Evolutionary conservation across 108 stramenopile genomes (phyloP), one percentile per base, ranked within the genome.

Genomic region (Skeletonema menzelii): DNA sequence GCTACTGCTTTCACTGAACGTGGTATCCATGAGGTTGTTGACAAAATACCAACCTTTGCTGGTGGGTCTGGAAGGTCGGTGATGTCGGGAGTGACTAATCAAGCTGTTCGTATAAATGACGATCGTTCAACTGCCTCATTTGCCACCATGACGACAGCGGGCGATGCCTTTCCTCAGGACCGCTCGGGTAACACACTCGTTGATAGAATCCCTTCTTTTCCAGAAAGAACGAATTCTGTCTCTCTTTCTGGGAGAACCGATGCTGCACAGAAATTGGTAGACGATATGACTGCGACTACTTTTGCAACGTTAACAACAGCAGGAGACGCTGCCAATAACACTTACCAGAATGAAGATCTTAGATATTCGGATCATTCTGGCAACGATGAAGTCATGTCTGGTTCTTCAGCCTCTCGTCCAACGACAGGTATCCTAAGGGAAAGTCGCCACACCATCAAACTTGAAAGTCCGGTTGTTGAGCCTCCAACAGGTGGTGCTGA

Each of bases 11-110:
- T 28, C 44, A 20, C 28, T 31, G 70, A 70, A 67, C 66, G 78
- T n/a, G 70, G 78, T 8, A 79, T 79, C 19, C 56, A 79, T 28
- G 59, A 79, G 40, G 56, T 79, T 42, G 78, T 79, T 2, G 78
- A 79, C 63, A 70, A 59, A 12, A 58, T 79, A 64, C 78, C 78
- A 10, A 79, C 67, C 17, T 79, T 72, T 62, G 71, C 78, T 34
- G 78, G 78, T n/a, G 78, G 78, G 8, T 59, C 64, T 31, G 71
- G 78, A 30, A 56, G 65, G 27, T 72, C 78, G n/a, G 71, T 79
- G 1, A 53, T 44, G 24, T 79, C 78, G 19, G 78, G 78, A 17
- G 62, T 79, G 44, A 79, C 78, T 15, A 63, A 53, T 44, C 78
- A 79, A 55, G 78, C 78, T 8, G 67, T 79, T 4, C 66, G 67